A percentile compares a stretch with the other conserved stretches of the same genome.
phyloP scores from a whole-genome alignment of 352 stramenopile species.

The Phytophthora niederhauseri region DNA sequence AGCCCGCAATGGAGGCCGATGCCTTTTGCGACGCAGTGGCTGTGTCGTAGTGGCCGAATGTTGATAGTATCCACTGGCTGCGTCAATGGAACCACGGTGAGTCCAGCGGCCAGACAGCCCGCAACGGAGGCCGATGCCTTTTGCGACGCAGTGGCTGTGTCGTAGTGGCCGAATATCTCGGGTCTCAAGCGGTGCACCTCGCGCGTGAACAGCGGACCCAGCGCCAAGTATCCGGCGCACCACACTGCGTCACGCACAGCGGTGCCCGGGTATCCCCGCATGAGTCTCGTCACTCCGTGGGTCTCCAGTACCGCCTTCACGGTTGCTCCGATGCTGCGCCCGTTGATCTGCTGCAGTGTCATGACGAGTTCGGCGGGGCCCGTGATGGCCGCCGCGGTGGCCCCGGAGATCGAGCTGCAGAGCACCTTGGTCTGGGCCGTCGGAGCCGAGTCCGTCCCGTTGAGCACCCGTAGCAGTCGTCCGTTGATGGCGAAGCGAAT shows the following conservation, averaged over 20 bases:
- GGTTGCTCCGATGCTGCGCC: slow-evolving; percentile 59
- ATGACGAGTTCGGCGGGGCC: slow-evolving; percentile 80
- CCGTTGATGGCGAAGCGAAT: slow-evolving; percentile 83
- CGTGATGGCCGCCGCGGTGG: slow-evolving; percentile 62
- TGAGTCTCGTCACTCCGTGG: slow-evolving; percentile 54
- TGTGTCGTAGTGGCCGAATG: slow-evolving; percentile 57
- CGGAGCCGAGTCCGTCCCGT: slow-evolving; percentile 15
- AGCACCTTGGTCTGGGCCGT: slow-evolving; percentile 64
- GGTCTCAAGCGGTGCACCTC: slow-evolving; percentile 63
- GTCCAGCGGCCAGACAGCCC: slow-evolving; percentile 66
- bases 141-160: slow-evolving; percentile 60
- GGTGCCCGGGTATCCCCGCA: slow-evolving; percentile 62
- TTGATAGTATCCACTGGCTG: slow-evolving; percentile 83
- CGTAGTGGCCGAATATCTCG: slow-evolving; percentile 51
- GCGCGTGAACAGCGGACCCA: slow-evolving; percentile 67
- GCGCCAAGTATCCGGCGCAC: slow-evolving; percentile 78
- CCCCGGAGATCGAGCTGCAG: slow-evolving; percentile 58
- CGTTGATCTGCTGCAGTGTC: slow-evolving; percentile 83
- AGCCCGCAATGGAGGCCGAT: slow-evolving; percentile 63
- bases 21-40: slow-evolving; percentile 64
- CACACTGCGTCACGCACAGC: slow-evolving; percentile 70
- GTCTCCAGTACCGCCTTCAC: slow-evolving; percentile 54
- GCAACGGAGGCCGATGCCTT: slow-evolving; percentile 62
- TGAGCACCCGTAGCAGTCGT: slow-evolving; percentile 52
- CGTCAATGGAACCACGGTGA: slow-evolving; percentile 74